A percentile compares a stretch with the other conserved stretches of the same genome.
Evolutionary conservation across 495 filamentous ascomycete species (phyloP).

Genomic region (Cladorrhinum samala): DNA sequence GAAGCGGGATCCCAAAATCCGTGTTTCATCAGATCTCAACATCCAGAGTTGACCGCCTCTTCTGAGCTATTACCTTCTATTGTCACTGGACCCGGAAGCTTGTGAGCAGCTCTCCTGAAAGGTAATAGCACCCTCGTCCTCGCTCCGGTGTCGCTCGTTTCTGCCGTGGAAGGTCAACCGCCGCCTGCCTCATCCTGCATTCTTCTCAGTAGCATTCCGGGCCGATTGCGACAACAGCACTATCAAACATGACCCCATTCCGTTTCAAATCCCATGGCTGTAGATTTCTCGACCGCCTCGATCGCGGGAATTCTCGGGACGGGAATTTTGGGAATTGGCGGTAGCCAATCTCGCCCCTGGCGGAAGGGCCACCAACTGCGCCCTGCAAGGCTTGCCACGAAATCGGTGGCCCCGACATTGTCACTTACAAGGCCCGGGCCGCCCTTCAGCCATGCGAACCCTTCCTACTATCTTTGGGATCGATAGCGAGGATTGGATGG

Average conservation of each 20-base stretch:
- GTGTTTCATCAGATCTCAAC: neutral
- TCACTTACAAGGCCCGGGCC: neutral
- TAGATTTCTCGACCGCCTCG: neutral
- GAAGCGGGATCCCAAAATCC: neutral
- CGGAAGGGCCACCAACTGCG: conserved; percentile 6
- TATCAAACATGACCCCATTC: neutral
- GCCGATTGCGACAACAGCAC: neutral
- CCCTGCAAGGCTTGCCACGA: conserved; percentile 4
- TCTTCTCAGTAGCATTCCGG: neutral
- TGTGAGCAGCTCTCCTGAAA: neutral
- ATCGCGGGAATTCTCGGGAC: neutral
- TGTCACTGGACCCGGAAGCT: neutral
- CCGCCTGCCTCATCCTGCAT: neutral
- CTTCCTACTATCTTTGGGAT: conserved; percentile 2
- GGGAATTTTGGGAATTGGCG: neutral
- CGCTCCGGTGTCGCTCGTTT: no score
- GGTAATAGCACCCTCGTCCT: no score
- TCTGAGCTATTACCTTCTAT: neutral
- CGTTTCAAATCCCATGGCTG: neutral
- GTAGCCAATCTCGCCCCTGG: neutral
- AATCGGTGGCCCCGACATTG: neutral
- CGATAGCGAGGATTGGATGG: neutral
- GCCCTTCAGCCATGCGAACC: neutral
- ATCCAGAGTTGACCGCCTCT: neutral
- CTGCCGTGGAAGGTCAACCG: no score